Base-by-base conservation (phyloP, 352 stramenopile genomes). In the Blastocystis sp. region DNA sequence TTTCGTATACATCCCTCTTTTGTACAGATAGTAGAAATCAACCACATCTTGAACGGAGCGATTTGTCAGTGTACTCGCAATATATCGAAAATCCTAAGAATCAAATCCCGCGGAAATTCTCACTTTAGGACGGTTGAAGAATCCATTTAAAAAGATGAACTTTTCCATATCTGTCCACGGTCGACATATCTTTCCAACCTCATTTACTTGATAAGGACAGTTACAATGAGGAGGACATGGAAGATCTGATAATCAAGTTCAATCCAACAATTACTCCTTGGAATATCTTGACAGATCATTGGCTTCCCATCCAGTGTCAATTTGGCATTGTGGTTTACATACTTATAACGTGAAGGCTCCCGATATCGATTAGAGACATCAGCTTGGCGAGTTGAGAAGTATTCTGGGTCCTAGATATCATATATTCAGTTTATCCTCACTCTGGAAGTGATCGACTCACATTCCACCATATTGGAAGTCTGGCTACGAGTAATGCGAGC, bases 151-250 rank as follows among this genome's bases (percentile, higher is more conserved):
- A n/a, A 81, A 81, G 53, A 81, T 81, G 22, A 81, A 64, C 42
- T 81, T 81, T 54, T 81, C 70, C 70, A 81, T 81, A 56, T 81
- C 70, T 51, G 35, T 64, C 70, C 70, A 81, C 22, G 70, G 70
- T 17, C 70, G 70, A 17, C n/a, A n/a, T 24, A 51, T 51, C n/a
- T 81, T 81, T 17, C 70, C 48, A 51, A 48, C 35, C n/a, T 81
- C 70, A 35, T 62, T 62, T 33, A 81, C 40, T 24, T 60, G n/a
- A 27, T 51, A 56, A 33, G 70, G 70, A 64, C 70, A 81, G 48
- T 81, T 81, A 51, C 70, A 81, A 51, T 60, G 7, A 27, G 40
- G 7, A 22, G 27, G 27, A 42, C 70, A 81, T 17, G 70, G 40
- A 6, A 81, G 17, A n/a, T 33, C 70, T 81, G 19, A 0, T 81